phyloP scores from a whole-genome alignment of 2,329 filamentous ascomycete species.

The Calonectria leucothoes region DNA sequence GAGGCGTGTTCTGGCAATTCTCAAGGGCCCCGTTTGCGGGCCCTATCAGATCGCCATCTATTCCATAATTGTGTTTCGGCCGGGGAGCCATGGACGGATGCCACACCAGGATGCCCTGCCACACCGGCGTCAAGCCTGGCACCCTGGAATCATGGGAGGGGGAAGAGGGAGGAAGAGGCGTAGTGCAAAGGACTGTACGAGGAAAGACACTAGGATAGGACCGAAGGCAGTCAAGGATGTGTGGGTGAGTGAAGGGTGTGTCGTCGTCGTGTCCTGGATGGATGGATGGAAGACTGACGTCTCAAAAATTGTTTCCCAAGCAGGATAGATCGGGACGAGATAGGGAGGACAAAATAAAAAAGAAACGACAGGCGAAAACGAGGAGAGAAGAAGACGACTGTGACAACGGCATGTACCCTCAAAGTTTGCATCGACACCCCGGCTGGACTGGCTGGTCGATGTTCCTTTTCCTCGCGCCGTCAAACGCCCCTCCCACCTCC shows the following conservation, averaged over 20 bases:
- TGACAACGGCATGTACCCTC: constrained; percentile 5
- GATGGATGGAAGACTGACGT: background rate
- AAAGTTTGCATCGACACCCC: constrained; percentile 16
- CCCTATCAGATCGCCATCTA: constrained; percentile 41
- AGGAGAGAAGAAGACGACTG: constrained; percentile 9
- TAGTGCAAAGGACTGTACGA: background rate
- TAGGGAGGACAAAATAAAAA: background rate
- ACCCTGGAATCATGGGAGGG: constrained; percentile 5
- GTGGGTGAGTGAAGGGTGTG: background rate
- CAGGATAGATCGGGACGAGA: background rate
- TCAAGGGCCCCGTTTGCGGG: constrained; percentile 26
- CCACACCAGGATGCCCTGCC: constrained; percentile 21
- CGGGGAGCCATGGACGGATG: constrained; percentile 20
- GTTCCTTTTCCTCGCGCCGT: background rate
- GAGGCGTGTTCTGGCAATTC: constrained; percentile 22
- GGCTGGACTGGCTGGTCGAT: background rate
- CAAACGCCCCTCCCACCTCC: constrained; percentile 14
- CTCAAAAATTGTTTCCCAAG: background rate
- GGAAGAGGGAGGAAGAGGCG: constrained; percentile 1
- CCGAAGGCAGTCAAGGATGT: background rate
- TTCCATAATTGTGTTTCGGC: constrained; percentile 13
- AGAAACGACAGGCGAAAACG: background rate
- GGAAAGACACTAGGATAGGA: background rate
- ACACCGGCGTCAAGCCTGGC: constrained; percentile 5
- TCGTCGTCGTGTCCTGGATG: constrained; percentile 6